Evolutionary conservation across 805 yeast species (phyloP).

Genomic region (Brettanomyces naardenensis): DNA sequence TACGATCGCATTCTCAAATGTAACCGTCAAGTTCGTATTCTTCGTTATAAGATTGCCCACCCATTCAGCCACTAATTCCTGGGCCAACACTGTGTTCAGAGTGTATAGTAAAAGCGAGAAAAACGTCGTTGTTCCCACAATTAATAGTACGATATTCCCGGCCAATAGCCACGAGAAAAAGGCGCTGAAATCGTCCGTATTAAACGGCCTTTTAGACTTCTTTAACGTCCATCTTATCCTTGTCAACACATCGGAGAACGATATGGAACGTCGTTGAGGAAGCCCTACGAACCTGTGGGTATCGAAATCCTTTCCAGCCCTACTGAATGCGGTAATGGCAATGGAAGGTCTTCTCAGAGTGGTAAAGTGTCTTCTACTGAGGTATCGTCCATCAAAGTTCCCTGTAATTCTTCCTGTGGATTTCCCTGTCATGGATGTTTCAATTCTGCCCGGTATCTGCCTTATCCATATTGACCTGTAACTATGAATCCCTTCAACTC

Average conservation of each 20-base stretch:
- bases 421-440: too few relatives aligned
- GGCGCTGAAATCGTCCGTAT: constrained; percentile 87
- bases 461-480: too few relatives aligned
- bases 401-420: too few relatives aligned
- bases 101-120: constrained; percentile 71
- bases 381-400: too few relatives aligned
- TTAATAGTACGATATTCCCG: constrained; percentile 72
- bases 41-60: constrained; percentile 79
- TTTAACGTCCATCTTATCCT: constrained; percentile 68
- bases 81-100: constrained; percentile 79
- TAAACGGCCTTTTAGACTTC: constrained; percentile 73
- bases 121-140: constrained; percentile 89
- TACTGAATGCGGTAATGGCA: background rate
- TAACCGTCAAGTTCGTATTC: constrained; percentile 74
- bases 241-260: constrained; percentile 5
- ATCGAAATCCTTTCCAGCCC: background rate
- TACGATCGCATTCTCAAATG: constrained; percentile 88
- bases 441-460: too few relatives aligned
- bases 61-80: constrained; percentile 75
- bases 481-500: too few relatives aligned
- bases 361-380: too few relatives aligned
- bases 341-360: too few relatives aligned
- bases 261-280: background rate
- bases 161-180: constrained; percentile 86
- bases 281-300: background rate